These are phyloP conservation scores for Sphaerulina musiva DNA, from an alignment of 2,329 filamentous ascomycete species.

Conservation along the genomic window DNA sequence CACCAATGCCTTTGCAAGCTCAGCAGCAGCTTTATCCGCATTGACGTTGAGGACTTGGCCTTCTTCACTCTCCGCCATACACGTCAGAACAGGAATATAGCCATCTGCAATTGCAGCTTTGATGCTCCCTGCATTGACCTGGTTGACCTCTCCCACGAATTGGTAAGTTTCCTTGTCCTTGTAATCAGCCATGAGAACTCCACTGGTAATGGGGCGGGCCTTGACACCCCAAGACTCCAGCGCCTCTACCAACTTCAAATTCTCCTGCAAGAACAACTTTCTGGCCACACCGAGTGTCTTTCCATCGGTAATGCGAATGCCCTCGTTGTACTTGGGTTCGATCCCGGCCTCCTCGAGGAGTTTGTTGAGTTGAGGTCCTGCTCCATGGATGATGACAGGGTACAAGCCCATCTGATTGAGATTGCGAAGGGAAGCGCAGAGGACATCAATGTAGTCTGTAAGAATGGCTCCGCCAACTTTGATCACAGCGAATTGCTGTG, in stretches of 20 bases:
- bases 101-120: slow-evolving; percentile 85
- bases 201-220: slow-evolving; percentile 79
- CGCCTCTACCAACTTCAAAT: slow-evolving; percentile 82
- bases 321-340: slow-evolving; percentile 92
- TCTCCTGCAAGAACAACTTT: slow-evolving; percentile 91
- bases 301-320: slow-evolving; percentile 88
- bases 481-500: slow-evolving; percentile 95
- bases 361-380: slow-evolving; percentile 89
- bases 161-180: slow-evolving; percentile 95
- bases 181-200: slow-evolving; percentile 89
- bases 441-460: slow-evolving; percentile 85
- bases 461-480: slow-evolving; percentile 96
- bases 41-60: slow-evolving; percentile 96
- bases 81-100: slow-evolving; percentile 87
- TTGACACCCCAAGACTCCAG: slow-evolving; percentile 84
- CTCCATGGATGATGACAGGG: slow-evolving; percentile 92
- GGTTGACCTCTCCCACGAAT: slow-evolving; percentile 88
- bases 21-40: slow-evolving; percentile 90
- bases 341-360: slow-evolving; percentile 84
- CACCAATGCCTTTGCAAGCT: slow-evolving; percentile 80
- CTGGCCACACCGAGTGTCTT: slow-evolving; percentile 88
- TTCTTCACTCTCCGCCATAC: slow-evolving; percentile 88
- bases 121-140: slow-evolving; percentile 83
- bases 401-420: slow-evolving; percentile 91
- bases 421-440: slow-evolving; percentile 83